phyloP scores from a whole-genome alignment of 495 filamentous ascomycete genomes.

The Collariella sp. region DNA sequence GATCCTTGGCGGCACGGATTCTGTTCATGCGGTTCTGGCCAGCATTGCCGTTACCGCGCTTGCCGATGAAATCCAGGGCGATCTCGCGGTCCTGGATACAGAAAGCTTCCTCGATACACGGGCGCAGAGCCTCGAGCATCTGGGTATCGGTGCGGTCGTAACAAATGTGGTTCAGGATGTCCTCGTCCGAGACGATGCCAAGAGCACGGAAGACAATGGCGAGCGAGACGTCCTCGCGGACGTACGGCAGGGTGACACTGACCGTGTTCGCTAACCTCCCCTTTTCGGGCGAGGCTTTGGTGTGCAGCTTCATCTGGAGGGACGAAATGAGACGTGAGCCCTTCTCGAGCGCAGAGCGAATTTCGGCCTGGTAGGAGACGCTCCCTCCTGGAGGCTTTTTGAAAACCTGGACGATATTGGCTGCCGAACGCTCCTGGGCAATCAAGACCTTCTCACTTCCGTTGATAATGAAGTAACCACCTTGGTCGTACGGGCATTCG shows the following conservation, averaged over 20 bases:
- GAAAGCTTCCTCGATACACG: constrained; percentile 92
- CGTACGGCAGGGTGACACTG: constrained; percentile 80
- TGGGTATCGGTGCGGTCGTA: constrained; percentile 91
- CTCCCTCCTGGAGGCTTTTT: constrained; percentile 84
- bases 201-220: constrained; percentile 92
- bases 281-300: constrained; percentile 68
- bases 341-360: constrained; percentile 92
- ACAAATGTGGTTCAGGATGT: constrained; percentile 95
- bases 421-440: constrained; percentile 92
- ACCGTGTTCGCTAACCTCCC: constrained; percentile 80
- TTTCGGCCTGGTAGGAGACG: constrained; percentile 88
- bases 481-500: constrained; percentile 96
- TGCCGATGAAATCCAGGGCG: constrained; percentile 93
- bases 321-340: constrained; percentile 88
- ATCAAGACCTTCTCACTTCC: constrained; percentile 99
- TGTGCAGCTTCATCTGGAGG: constrained; percentile 77
- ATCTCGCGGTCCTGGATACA: constrained; percentile 92
- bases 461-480: constrained; percentile 98
- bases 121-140: constrained; percentile 95
- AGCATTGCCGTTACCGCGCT: constrained; percentile 58
- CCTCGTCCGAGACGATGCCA: constrained; percentile 93
- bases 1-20: constrained; percentile 81
- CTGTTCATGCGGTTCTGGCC: constrained; percentile 75
- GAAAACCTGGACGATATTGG: constrained; percentile 98
- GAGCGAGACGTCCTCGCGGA: constrained; percentile 87